Conservation (phyloP, 2,329 filamentous ascomycete genomes). For the Aspergillus sp. region DNA sequence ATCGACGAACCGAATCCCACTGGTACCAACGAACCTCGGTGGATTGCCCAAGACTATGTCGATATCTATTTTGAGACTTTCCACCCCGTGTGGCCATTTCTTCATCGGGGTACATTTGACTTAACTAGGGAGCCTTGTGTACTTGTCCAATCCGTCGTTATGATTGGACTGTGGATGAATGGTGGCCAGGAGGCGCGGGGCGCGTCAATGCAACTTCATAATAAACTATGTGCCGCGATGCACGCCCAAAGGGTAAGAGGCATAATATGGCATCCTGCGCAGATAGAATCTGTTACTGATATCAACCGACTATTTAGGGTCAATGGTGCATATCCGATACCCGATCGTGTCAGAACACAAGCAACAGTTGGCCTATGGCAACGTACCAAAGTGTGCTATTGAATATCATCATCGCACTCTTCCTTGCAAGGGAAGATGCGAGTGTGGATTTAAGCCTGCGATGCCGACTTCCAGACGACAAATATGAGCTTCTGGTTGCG, state of each 20-base stretch:
- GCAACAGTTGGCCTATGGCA: slow-evolving; percentile 19
- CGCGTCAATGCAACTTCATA: slow-evolving; percentile 14
- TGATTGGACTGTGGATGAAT: slow-evolving; percentile 17
- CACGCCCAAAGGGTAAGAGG: slow-evolving; percentile 13
- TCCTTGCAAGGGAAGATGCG: slow-evolving; percentile 6
- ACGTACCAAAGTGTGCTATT: slow-evolving; percentile 21
- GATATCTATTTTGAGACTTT: slow-evolving; percentile 17
- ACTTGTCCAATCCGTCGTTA: slow-evolving; percentile 17
- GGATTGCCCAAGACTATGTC: slow-evolving; percentile 11
- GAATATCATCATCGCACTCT: slow-evolving; percentile 15
- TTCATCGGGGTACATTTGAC: slow-evolving; percentile 15
- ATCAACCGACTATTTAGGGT: slow-evolving; percentile 3
- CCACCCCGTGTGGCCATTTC: slow-evolving; percentile 19
- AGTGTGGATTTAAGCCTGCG: slow-evolving; percentile 6
- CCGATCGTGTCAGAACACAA: neutral
- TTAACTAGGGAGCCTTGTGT: slow-evolving; percentile 13
- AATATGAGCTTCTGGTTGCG: slow-evolving; percentile 10
- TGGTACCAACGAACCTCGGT: slow-evolving; percentile 5
- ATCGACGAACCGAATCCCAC: too few relatives aligned
- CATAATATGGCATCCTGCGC: too few relatives aligned
- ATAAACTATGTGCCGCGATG: slow-evolving; percentile 10
- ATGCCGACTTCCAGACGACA: slow-evolving; percentile 4
- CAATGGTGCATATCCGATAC: slow-evolving; percentile 8
- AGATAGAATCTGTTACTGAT: too few relatives aligned
- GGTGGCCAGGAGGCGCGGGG: slow-evolving; percentile 10